Evolutionary conservation across 2,329 filamentous ascomycete genomes (phyloP), one percentile per base, ranked within the genome.

Genomic region (Fusarium circinatum): DNA sequence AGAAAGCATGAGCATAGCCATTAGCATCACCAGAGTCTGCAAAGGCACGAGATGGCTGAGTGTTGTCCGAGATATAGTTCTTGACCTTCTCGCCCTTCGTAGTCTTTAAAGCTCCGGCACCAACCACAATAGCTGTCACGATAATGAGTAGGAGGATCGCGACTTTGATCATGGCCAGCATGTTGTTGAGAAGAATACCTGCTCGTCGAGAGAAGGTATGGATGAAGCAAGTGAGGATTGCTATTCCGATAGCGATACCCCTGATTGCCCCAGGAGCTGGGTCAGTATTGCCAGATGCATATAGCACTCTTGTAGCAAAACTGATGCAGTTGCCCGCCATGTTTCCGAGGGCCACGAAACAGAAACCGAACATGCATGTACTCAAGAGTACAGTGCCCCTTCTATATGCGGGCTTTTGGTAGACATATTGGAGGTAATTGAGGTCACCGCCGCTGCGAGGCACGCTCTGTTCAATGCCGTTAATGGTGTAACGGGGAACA

Each of bases 181-280:
- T 30, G 68, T 89, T 89, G 75, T 87, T 88, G 30, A 89, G 74
- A 28, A 81, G 75, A 48, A 89, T 87, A 5, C 88, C 88, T 7
- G 85, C 86, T 13, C 83, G 80, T 32, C 88, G 80, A 48, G 85
- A 88, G 44, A 83, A 77, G 8, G 82, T 83, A 66, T 89, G 87
- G 3, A 89, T 81, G 24, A 87, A 80, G 62, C 86, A 86, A 7
- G 85, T 83, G 17, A 84, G 71, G 1, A 83, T 83, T 13, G 85
- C 80, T 1, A 83, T 79, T 9, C 78, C 82, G 32, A 89, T 80
- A 1, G 88, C 87, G 44, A 89, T 83, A 8, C 83, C 87, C 38
- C 85, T 81, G 18, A 86, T 83, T 6, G 80, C 63, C 18, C 80
- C 81, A 8, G 79, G 69, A 32, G 76, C 70, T 10, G 78, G 80